Evolutionary conservation across 805 yeast genomes (phyloP).

Genomic region (Candida yuanshanica): DNA sequence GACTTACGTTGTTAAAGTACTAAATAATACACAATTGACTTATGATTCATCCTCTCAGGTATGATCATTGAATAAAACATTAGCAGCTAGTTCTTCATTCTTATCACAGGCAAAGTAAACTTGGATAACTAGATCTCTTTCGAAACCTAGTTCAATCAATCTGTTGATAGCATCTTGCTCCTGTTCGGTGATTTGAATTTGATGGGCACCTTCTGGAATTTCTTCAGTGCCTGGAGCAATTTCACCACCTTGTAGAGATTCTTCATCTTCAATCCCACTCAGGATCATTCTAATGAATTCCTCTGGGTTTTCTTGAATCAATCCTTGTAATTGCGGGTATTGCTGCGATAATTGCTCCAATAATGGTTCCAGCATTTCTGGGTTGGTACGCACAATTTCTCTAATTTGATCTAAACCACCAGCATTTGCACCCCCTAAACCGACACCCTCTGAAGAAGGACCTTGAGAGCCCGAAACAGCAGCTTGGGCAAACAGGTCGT

Average conservation of each 20-base stretch:
- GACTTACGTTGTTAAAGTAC: neutral
- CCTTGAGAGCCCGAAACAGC: conserved; percentile 30
- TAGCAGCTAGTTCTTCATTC: conserved; percentile 95
- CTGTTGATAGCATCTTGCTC: conserved; percentile 89
- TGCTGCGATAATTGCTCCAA: conserved; percentile 75
- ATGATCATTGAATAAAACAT: conserved; percentile 68
- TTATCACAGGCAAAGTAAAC: conserved; percentile 97
- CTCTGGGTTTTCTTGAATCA: conserved; percentile 85
- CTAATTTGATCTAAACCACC: conserved; percentile 52
- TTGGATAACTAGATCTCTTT: conserved; percentile 79
- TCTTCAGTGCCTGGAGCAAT: conserved; percentile 31
- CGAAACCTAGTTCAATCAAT: conserved; percentile 90
- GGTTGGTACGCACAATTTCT: conserved; percentile 75
- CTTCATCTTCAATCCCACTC: conserved; percentile 36
- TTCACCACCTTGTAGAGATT: conserved; percentile 34
- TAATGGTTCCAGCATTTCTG: conserved; percentile 80
- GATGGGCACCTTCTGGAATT: conserved; percentile 33
- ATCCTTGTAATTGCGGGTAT: conserved; percentile 79
- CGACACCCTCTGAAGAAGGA: conserved; percentile 19
- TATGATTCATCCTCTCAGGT: conserved; percentile 23
- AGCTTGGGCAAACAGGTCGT: conserved; percentile 36
- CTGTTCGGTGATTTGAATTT: conserved; percentile 64
- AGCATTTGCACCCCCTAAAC: conserved; percentile 25
- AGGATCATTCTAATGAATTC: conserved; percentile 71
- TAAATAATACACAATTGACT: neutral